Percentiles rank a stretch among this genome's conserved stretches.
Evolutionary conservation across 2,329 filamentous ascomycete genomes (phyloP).

Genomic region (Aspergillus calidoustus): DNA sequence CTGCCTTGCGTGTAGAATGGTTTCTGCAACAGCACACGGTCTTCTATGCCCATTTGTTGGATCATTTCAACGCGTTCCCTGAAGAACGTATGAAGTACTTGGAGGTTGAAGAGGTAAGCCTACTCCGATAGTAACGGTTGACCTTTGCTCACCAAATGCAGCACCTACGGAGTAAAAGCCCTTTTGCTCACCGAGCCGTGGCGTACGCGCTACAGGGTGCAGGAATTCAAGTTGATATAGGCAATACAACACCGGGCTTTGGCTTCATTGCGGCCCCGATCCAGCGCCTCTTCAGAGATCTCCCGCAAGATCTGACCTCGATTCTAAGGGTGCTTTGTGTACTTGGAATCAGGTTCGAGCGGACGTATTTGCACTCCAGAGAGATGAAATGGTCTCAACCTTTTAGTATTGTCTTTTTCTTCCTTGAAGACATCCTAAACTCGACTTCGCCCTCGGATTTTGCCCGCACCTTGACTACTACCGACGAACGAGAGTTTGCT

Average conservation of each 20-base stretch:
- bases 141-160: slow-evolving; percentile 23
- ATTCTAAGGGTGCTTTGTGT: slow-evolving; percentile 45
- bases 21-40: slow-evolving; percentile 45
- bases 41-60: slow-evolving; percentile 39
- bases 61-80: slow-evolving; percentile 37
- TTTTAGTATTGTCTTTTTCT: slow-evolving; percentile 38
- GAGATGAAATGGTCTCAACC: slow-evolving; percentile 40
- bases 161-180: slow-evolving; percentile 41
- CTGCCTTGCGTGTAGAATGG: slow-evolving; percentile 40
- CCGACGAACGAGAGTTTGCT: slow-evolving; percentile 38
- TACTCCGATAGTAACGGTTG: background rate
- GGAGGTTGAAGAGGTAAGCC: slow-evolving; percentile 43
- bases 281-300: slow-evolving; percentile 40
- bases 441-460: slow-evolving; percentile 38
- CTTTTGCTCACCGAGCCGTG: slow-evolving; percentile 44
- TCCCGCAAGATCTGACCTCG: slow-evolving; percentile 33
- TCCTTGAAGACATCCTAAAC: slow-evolving; percentile 41
- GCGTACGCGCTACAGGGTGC: slow-evolving; percentile 29
- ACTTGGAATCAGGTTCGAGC: slow-evolving; percentile 40
- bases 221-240: slow-evolving; percentile 17
- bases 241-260: slow-evolving; percentile 28
- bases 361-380: slow-evolving; percentile 38
- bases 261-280: slow-evolving; percentile 46
- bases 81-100: slow-evolving; percentile 38
- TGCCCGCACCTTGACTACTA: slow-evolving; percentile 36